Conservation (phyloP, 169 alveolate genomes). For the Ichthyophthirius multifiliis region DNA sequence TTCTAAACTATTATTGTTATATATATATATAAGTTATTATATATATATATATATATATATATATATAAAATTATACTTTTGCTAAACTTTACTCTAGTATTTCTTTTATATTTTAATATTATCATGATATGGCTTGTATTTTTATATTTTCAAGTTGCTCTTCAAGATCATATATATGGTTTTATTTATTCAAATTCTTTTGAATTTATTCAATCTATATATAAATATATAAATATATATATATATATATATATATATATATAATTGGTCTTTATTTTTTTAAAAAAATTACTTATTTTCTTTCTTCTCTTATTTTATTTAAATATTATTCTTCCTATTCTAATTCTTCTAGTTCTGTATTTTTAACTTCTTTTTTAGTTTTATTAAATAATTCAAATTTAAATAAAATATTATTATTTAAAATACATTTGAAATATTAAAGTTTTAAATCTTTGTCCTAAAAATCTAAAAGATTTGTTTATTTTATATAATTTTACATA, state of each 20-base stretch:
- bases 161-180: background rate
- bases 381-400: too few species aligned
- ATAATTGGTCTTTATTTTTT: background rate
- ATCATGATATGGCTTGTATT: slow-evolving; percentile 20
- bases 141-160: background rate
- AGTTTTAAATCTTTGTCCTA: too few species aligned
- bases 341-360: background rate
- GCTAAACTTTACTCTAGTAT: background rate
- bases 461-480: too few species aligned
- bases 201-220: background rate
- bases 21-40: background rate
- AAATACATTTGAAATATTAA: too few species aligned
- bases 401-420: too few species aligned
- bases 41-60: background rate
- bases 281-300: background rate
- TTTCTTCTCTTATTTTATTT: background rate
- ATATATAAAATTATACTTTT: background rate
- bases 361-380: too few species aligned
- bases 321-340: background rate
- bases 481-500: too few species aligned
- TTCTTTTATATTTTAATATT: background rate
- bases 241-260: background rate
- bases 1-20: background rate
- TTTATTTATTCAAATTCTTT: background rate
- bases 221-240: background rate